Base-by-base conservation (phyloP, 352 stramenopile species). In the Globisporangium recalcitrans region DNA sequence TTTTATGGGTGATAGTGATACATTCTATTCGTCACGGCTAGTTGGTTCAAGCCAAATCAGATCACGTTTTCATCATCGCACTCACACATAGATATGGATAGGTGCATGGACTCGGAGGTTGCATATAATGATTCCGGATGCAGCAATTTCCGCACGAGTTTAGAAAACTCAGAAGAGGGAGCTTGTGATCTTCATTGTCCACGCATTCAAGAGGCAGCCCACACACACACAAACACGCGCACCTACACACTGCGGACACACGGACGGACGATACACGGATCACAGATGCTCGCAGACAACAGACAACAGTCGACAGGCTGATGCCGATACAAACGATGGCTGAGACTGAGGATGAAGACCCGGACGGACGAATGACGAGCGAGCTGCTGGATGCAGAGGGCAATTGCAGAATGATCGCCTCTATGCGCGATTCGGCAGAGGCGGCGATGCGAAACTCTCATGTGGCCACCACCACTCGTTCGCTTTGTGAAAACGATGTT, bases 1-100 rank as follows among this genome's bases (percentile, higher is more conserved):
- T 89, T 91, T 93, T 93, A 95, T 95, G 85, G 85, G 85, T 95
- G 85, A 95, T 95, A 92, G 83, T 95, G 83, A 90, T 92, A 90
- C 84, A 85, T 93, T 91, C 65, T 73, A 91, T 58, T 91, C 85
- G 79, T 90, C 85, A 95, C 63, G 82, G 83, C 85, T 95, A 93
- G 85, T 95, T 95, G 85, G 85, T 95, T 74, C 83, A 95, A 95
- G 85, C 85, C 85, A 85, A 76, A 81, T 90, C 74, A 87, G 82
- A 73, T 62, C 79, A 65, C 67, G 51, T 61, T 88, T 92, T 90
- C 85, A 92, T 94, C 85, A 92, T 92, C 62, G 85, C 85, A 87
- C 71, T 73, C 67, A 49, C 60, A 64, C 70, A 54, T 31, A 65
- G 19, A 48, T 22, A 69, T 58, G 24, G 14, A 63, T 4, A 59